These are phyloP conservation scores for barrel medic (Medicago truncatula) DNA, from an alignment of 306 rosid genomes.

Conservation along the genomic window DNA sequence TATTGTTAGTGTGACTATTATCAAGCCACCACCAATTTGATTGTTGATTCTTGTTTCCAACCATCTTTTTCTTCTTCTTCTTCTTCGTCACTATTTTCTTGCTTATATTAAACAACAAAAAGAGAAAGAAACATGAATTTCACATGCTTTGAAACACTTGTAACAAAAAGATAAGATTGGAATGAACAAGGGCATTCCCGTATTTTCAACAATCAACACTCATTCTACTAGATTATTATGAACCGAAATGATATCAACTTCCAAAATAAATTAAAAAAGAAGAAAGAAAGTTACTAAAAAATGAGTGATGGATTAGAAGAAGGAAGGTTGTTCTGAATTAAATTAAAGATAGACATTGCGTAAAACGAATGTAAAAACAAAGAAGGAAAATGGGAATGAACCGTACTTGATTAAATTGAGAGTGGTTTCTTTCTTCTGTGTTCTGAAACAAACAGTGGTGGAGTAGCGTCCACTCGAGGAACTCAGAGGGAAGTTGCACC, in stretches of 20 bases:
- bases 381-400: neutral
- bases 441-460: neutral
- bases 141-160: neutral
- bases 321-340: neutral
- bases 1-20: slow-evolving; percentile 51
- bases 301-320: neutral
- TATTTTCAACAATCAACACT: neutral
- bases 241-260: neutral
- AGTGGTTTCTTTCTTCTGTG: neutral
- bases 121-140: neutral
- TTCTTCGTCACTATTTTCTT: no score
- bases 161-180: slow-evolving; percentile 10
- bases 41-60: slow-evolving; percentile 47
- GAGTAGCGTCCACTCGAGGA: slow-evolving; percentile 30
- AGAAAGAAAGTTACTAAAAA: no score
- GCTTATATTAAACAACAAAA: neutral
- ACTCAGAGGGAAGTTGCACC: neutral
- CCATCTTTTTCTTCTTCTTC: slow-evolving; percentile 45
- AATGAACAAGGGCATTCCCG: neutral
- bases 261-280: no score
- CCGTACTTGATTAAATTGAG: slow-evolving; percentile 27
- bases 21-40: slow-evolving; percentile 83
- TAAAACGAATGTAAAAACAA: neutral
- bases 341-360: neutral
- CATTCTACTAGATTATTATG: neutral